Percentiles rank a stretch among this genome's conserved stretches.
phyloP scores from a whole-genome alignment of 305 asterid species.

The Ajuga reptans region DNA sequence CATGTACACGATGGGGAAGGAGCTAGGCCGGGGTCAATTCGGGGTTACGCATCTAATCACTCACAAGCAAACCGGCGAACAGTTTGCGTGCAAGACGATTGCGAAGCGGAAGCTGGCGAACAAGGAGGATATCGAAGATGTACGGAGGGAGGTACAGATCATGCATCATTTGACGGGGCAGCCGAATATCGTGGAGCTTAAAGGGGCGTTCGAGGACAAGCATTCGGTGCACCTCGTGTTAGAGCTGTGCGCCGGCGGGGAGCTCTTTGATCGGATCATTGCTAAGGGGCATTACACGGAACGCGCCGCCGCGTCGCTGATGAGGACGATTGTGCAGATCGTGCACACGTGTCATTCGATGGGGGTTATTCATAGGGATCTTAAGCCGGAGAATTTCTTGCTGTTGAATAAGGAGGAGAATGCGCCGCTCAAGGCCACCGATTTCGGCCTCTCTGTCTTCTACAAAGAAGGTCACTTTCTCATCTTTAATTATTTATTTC shows the following conservation, averaged over 20 bases:
- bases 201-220: constrained; percentile 61
- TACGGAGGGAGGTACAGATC: constrained; percentile 57
- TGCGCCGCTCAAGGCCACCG: constrained; percentile 57
- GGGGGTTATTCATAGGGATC: constrained; percentile 62
- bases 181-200: constrained; percentile 46
- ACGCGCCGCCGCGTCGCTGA: constrained; percentile 48
- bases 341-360: constrained; percentile 59
- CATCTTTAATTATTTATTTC: too few species aligned
- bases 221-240: constrained; percentile 50
- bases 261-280: constrained; percentile 57
- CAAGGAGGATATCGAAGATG: constrained; percentile 55
- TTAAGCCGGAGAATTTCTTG: constrained; percentile 58
- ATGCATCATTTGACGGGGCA: constrained; percentile 59
- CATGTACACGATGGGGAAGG: constrained; percentile 46
- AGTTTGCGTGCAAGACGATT: constrained; percentile 54
- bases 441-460: constrained; percentile 57
- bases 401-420: constrained; percentile 47
- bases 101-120: constrained; percentile 52
- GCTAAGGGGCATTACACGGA: constrained; percentile 56
- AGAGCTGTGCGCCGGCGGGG: constrained; percentile 65
- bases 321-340: constrained; percentile 52
- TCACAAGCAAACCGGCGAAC: constrained; percentile 43
- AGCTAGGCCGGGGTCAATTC: constrained; percentile 55
- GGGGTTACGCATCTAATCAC: constrained; percentile 59
- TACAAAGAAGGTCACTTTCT: constrained; percentile 34